These are phyloP conservation scores for Monosporozyma unispora DNA, from an alignment of 805 yeast species.

Conservation along the genomic window DNA sequence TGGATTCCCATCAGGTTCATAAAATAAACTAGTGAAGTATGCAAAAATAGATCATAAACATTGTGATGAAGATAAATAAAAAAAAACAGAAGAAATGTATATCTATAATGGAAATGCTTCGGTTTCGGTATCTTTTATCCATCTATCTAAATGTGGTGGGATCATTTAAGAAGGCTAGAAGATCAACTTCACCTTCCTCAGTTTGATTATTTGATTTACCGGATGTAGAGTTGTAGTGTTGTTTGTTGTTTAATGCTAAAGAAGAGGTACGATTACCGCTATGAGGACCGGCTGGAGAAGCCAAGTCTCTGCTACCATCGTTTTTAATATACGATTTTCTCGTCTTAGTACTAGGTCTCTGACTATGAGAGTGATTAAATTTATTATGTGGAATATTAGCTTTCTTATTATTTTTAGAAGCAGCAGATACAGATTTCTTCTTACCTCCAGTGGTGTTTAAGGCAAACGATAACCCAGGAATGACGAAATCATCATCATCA, in stretches of 20 bases:
- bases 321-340: background rate
- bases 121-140: background rate
- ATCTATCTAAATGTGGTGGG: background rate
- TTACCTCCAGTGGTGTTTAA: slow-evolving; percentile 2
- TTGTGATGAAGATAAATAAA: background rate
- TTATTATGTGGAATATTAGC: slow-evolving; percentile 1
- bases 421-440: slow-evolving; percentile 1
- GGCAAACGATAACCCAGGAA: slow-evolving; percentile 21
- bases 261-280: background rate
- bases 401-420: background rate
- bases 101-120: background rate
- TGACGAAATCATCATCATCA: slow-evolving; percentile 14
- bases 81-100: background rate
- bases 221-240: background rate
- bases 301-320: background rate
- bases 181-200: slow-evolving; percentile 13
- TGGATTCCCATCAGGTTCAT: background rate
- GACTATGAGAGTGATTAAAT: background rate
- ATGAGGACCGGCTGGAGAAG: background rate
- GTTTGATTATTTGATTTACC: background rate
- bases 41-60: background rate
- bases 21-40: background rate
- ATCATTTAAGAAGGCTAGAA: slow-evolving; percentile 23
- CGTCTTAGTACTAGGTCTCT: background rate
- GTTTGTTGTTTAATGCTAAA: background rate